Conservation (phyloP, 139 green algal genomes). For the Monoraphidium neglectum region DNA sequence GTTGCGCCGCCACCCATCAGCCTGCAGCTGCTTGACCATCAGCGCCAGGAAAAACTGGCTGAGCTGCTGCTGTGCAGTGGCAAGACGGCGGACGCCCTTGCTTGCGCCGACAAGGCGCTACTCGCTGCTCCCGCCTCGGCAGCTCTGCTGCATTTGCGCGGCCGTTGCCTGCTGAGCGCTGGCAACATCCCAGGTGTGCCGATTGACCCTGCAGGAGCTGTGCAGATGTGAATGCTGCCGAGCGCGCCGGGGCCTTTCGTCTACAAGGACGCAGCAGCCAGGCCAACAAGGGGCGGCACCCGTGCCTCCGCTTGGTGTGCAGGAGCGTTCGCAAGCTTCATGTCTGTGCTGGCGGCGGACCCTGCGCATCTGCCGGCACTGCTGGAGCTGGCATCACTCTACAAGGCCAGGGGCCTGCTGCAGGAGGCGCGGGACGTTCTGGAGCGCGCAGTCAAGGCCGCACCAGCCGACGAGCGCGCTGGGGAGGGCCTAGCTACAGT, state of each 20-base stretch:
- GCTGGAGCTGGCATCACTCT: slow-evolving; percentile 57
- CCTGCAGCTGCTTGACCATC: no score
- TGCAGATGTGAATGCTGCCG: neutral
- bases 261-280: neutral
- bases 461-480: neutral
- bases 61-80: no score
- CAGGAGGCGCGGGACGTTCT: slow-evolving; percentile 43
- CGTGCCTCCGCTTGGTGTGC: neutral
- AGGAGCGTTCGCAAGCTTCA: slow-evolving; percentile 66
- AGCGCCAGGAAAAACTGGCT: no score
- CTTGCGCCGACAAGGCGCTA: slow-evolving; percentile 22
- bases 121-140: slow-evolving; percentile 5
- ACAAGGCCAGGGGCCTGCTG: slow-evolving; percentile 67
- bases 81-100: slow-evolving; percentile 17
- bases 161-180: slow-evolving; percentile 41
- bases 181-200: slow-evolving; percentile 49
- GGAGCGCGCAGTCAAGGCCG: slow-evolving; percentile 10
- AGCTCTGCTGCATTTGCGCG: slow-evolving; percentile 57
- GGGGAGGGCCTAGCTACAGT: slow-evolving; percentile 70
- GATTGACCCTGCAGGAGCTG: neutral
- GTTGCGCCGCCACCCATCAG: no score
- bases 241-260: neutral
- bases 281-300: neutral
- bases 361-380: slow-evolving; percentile 50
- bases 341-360: slow-evolving; percentile 47